Evolutionary conservation across 2,329 filamentous ascomycete genomes (phyloP), one percentile per base, ranked within the genome.

Genomic region (Penicillium griseofulvum): DNA sequence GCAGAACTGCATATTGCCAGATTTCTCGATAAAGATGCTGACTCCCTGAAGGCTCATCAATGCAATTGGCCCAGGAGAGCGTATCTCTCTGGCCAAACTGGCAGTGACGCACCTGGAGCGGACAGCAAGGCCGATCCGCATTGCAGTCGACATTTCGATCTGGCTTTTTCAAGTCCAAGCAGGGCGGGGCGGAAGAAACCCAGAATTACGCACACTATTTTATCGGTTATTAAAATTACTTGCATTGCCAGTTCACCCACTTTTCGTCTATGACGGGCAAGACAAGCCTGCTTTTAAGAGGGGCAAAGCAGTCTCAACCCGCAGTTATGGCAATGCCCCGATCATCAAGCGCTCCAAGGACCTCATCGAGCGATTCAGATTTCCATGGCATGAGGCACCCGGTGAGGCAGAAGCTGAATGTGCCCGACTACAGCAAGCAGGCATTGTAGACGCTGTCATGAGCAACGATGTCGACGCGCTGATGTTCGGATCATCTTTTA

Each of bases 381-480:
- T 96, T 67, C 83, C 86, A 1, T 83, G 84, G 46, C 91, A 97
- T 71, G 85, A 91, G 66, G 94, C 94, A 6, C 94, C 93, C 0
- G 94, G 94, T 10, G 94, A 99, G 70, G 94, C 93, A 3, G 94
- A 99, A 71, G 94, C 94, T 1, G 94, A 99, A 75, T 99, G 94
- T 63, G 94, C 94, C 0, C 76, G 94, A 16, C 74, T 99, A 3
- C 92, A 99, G 68, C 81, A 82, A 56, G 82, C 87, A 43, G 91
- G 91, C 0, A 79, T 96, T 9, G 92, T 96, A 1, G 94, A 99
- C 72, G 93, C 90, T 0, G 94, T 97, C 1, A 80, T 99, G 65
- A 97, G 90, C 71, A 92, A 99, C 71, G 94, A 99, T 78, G 91
- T 97, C 41, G 94, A 99, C 70, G 94, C 93, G 2, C 83, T 97